A percentile compares a stretch with the other conserved stretches of the same genome.
phyloP scores from a whole-genome alignment of 257 asterid genomes.

The Oldenlandia corymbosa region DNA sequence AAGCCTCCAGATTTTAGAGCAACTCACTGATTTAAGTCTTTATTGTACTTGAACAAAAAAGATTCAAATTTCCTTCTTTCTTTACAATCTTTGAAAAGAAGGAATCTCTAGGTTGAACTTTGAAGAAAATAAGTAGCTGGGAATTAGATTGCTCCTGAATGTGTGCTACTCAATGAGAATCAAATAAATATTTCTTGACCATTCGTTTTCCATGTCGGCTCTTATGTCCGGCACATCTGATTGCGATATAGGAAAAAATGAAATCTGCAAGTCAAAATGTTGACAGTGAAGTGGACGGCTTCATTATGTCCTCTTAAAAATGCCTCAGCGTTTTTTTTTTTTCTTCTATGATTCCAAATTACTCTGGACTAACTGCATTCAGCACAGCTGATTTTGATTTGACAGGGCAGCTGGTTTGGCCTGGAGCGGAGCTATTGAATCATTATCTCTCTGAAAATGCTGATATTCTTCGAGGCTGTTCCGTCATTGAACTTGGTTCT shows the following conservation, averaged over 20 bases:
- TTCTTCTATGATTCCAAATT: slow-evolving; percentile 3
- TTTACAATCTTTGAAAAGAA: not conserved
- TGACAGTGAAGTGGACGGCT: not conserved
- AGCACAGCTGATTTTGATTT: slow-evolving; percentile 90
- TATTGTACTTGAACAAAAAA: not conserved
- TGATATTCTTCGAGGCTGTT: slow-evolving; percentile 58
- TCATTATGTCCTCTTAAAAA: not conserved
- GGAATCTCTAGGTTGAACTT: not conserved
- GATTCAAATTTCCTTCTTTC: not conserved
- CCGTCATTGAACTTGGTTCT: slow-evolving; percentile 84
- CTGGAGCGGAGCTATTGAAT: slow-evolving; percentile 82
- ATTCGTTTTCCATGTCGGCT: not conserved
- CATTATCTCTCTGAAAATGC: slow-evolving; percentile 63
- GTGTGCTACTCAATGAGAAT: not conserved
- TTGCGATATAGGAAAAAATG: not conserved
- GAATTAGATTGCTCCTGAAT: not conserved
- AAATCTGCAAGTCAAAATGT: too few relatives aligned
- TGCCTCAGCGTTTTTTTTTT: not conserved
- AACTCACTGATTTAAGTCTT: not conserved
- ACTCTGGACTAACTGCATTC: slow-evolving; percentile 28
- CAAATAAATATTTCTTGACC: too few relatives aligned
- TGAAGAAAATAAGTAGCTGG: not conserved
- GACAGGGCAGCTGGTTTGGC: slow-evolving; percentile 98
- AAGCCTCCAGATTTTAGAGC: too few relatives aligned
- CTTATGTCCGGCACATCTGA: not conserved